Base-by-base conservation (phyloP, 495 filamentous ascomycete genomes). In the Penicillium pancosmium region DNA sequence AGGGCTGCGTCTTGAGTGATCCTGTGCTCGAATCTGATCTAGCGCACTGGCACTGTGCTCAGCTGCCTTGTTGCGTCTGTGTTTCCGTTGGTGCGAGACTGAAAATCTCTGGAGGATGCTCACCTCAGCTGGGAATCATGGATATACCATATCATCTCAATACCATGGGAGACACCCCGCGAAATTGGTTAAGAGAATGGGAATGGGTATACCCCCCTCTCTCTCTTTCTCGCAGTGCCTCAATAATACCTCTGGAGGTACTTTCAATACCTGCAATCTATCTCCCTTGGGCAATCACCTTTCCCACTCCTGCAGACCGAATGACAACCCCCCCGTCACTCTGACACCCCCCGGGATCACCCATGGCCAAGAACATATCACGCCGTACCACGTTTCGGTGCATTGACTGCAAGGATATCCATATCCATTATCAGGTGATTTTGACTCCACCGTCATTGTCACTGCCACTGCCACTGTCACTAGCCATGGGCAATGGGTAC, bases 321-420 rank as follows among this genome's bases (percentile, higher is more conserved):
- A 62, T 62, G 46, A n/a, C 27, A 66, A 66, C 52, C 12, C 27
- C 27, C 43, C 34, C 31, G 8, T 19, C 16, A 16, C 31, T 13
- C 25, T 33, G 36, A 5, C 25, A 34, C 15, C 38, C 19, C 18
- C 57, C 54, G 56, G 63, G 59, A 62, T 66, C 46, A 60, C 56
- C 63, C 60, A 60, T 57, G 60, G 51, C 31, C 55, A 46, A 56
- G 59, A 38, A 51, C 64, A 66, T 66, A 66, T 68, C 66, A 69
- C 53, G 52, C 54, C 65, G 67, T 69, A 65, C 62, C 67, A 69
- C 67, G 67, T 69, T 68, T 69, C 66, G 56, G 58, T 69, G 64
- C 67, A 65, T 57, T 56, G 46, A 44, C 55, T 52, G 46, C 66
- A 63, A 60, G 67, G 64, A 64, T 69, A 43, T 44, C 41, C 4